Conservation (phyloP, 306 rosid genomes). For the Cucurbita argyrosperma region DNA sequence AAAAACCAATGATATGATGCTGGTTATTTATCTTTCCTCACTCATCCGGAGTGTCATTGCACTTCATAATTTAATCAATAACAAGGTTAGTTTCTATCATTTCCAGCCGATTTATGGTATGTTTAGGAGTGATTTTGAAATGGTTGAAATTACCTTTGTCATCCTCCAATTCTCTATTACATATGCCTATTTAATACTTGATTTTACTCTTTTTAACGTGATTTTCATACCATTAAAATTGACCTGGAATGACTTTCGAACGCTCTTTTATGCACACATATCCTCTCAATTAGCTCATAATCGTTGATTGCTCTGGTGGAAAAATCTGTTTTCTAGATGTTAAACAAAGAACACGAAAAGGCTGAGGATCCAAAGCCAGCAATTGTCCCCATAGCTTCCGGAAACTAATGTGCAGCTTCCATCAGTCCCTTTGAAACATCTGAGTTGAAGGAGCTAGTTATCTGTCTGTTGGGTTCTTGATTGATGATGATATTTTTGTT, state of each 20-base stretch:
- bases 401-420: slow-evolving; percentile 13
- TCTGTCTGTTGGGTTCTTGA: background rate
- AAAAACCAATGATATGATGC: slow-evolving; percentile 54
- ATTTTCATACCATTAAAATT: too few species aligned
- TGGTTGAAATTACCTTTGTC: too few species aligned
- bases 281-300: background rate
- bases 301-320: background rate
- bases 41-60: slow-evolving; percentile 54
- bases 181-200: too few species aligned
- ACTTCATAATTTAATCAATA: slow-evolving; percentile 56
- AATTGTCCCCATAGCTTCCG: slow-evolving; percentile 11
- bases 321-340: slow-evolving; percentile 23
- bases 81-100: slow-evolving; percentile 24
- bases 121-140: background rate
- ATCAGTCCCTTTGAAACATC: background rate
- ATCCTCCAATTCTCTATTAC: too few species aligned
- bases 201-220: too few species aligned
- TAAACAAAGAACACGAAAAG: slow-evolving; percentile 47
- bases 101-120: background rate
- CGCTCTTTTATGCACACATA: background rate
- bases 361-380: slow-evolving; percentile 43
- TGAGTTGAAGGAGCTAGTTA: background rate
- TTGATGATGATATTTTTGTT: background rate
- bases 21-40: slow-evolving; percentile 47
- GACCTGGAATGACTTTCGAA: too few species aligned